Conservation (phyloP, 192 early-diverging fungal species). For the Dimargaris xerosporica region DNA sequence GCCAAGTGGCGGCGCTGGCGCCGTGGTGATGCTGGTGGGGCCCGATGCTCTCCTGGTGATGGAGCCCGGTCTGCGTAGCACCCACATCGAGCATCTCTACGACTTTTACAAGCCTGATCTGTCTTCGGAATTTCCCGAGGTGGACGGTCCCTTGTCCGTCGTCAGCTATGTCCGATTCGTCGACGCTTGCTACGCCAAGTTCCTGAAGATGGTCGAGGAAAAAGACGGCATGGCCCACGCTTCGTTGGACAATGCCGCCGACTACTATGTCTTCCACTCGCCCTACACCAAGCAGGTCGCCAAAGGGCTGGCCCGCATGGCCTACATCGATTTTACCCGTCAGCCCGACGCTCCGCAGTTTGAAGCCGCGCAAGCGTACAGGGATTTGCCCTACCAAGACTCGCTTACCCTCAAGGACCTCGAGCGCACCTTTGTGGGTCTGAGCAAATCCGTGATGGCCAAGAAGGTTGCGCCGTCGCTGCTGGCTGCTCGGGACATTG, state of each 20-base stretch:
- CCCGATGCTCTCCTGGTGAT: slow-evolving; percentile 86
- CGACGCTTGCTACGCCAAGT: slow-evolving; percentile 76
- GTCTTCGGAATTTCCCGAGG: slow-evolving; percentile 90
- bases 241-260: slow-evolving; percentile 30
- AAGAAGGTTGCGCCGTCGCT: slow-evolving; percentile 65
- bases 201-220: slow-evolving; percentile 54
- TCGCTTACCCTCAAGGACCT: slow-evolving; percentile 77
- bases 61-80: slow-evolving; percentile 72
- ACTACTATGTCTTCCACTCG: slow-evolving; percentile 87
- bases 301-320: slow-evolving; percentile 84
- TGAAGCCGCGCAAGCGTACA: slow-evolving; percentile 32
- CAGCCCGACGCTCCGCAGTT: slow-evolving; percentile 48
- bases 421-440: slow-evolving; percentile 78
- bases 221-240: slow-evolving; percentile 13
- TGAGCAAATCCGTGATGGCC: slow-evolving; percentile 59
- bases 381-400: slow-evolving; percentile 40
- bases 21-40: slow-evolving; percentile 81
- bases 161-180: slow-evolving; percentile 82
- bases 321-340: slow-evolving; percentile 82
- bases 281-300: slow-evolving; percentile 96
- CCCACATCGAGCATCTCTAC: slow-evolving; percentile 94
- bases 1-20: slow-evolving; percentile 88
- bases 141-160: slow-evolving; percentile 90
- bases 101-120: slow-evolving; percentile 99
- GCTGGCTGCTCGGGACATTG: slow-evolving; percentile 73